These are phyloP conservation scores for Phytophthora brassicae DNA, from an alignment of 352 stramenopile genomes.

Conservation along the genomic window DNA sequence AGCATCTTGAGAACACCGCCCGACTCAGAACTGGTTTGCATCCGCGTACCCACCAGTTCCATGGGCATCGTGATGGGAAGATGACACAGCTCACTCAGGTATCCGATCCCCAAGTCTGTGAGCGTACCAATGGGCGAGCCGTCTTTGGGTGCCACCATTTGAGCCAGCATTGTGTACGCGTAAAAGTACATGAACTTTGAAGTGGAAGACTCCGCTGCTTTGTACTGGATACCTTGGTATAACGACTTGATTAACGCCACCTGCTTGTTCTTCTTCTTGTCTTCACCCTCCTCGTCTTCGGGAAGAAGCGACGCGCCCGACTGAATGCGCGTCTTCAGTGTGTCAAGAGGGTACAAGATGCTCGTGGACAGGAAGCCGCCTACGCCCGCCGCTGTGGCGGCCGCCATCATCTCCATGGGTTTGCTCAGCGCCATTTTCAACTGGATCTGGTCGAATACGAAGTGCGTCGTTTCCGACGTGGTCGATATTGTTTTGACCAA, in stretches of 20 bases:
- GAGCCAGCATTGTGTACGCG: constrained; percentile 80
- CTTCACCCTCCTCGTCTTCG: constrained; percentile 31
- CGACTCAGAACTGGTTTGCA: constrained; percentile 69
- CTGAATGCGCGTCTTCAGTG: constrained; percentile 89
- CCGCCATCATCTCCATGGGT: constrained; percentile 81
- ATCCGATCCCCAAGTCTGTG: constrained; percentile 78
- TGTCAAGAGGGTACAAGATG: constrained; percentile 85
- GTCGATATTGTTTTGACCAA: neutral
- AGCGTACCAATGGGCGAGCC: constrained; percentile 62
- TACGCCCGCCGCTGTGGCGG: constrained; percentile 71
- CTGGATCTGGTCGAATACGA: constrained; percentile 8
- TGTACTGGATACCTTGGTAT: constrained; percentile 86
- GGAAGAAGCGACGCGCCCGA: constrained; percentile 61
- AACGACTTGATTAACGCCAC: constrained; percentile 58
- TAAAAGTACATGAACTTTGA: constrained; percentile 93
- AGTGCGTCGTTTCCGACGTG: constrained; percentile 8
- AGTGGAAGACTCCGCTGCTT: constrained; percentile 75
- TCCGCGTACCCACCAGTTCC: constrained; percentile 85
- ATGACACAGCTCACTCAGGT: constrained; percentile 80
- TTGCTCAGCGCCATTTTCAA: constrained; percentile 66
- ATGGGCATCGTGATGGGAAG: constrained; percentile 85
- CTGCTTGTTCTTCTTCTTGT: constrained; percentile 34
- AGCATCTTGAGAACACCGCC: constrained; percentile 64
- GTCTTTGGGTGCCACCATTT: constrained; percentile 60
- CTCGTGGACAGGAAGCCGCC: constrained; percentile 78